These are phyloP conservation scores for Globisporangium takayamanum DNA, from an alignment of 352 stramenopile genomes.

Conservation along the genomic window DNA sequence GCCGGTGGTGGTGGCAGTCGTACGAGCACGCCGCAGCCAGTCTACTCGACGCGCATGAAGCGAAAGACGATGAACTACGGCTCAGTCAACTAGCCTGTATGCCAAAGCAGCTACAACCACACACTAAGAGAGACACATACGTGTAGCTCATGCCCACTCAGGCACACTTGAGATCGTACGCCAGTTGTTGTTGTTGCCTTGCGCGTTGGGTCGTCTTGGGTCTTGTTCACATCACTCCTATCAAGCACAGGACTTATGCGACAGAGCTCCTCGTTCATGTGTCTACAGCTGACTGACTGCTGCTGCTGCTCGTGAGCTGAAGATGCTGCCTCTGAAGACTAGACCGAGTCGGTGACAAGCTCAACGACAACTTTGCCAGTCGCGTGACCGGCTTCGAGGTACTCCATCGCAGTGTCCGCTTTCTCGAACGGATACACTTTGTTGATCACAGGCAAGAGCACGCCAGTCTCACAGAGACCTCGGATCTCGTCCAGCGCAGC, in stretches of 20 bases:
- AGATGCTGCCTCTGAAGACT: background rate
- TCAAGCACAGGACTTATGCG: no score
- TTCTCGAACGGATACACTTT: slow-evolving; percentile 42
- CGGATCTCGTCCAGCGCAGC: slow-evolving; percentile 28
- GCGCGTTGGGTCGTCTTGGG: no score
- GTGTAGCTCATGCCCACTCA: background rate
- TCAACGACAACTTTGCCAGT: slow-evolving; percentile 46
- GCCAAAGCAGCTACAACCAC: background rate
- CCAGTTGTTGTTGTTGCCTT: no score
- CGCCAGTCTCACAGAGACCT: slow-evolving; percentile 19
- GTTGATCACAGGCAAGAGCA: slow-evolving; percentile 32
- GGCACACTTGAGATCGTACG: no score
- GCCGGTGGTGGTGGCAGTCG: background rate
- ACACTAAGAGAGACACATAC: background rate
- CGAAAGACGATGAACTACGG: slow-evolving; percentile 45
- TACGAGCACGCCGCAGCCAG: slow-evolving; percentile 36
- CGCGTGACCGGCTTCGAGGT: slow-evolving; percentile 33
- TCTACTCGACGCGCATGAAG: slow-evolving; percentile 59
- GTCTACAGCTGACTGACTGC: background rate
- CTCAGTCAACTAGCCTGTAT: slow-evolving; percentile 10
- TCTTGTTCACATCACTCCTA: no score
- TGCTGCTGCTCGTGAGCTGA: background rate
- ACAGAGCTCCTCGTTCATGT: no score
- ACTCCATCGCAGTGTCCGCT: slow-evolving; percentile 33
- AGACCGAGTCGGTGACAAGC: slow-evolving; percentile 7